Evolutionary conservation across 2,329 filamentous ascomycete species (phyloP), one percentile per base, ranked within the genome.

Genomic region (Colletotrichum godetiae): DNA sequence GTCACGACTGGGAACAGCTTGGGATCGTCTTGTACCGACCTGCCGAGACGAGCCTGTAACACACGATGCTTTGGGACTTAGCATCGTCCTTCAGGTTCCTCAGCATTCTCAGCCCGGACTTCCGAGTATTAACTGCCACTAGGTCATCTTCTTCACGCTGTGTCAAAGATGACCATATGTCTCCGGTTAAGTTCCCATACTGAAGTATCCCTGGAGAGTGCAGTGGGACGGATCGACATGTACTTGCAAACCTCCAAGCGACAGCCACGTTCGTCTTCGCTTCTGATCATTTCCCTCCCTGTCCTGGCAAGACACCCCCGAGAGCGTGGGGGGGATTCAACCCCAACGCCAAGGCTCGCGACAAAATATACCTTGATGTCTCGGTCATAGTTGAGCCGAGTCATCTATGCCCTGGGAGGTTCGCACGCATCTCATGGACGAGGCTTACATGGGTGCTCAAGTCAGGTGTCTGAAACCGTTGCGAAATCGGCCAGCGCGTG

Each of bases 371-470:
- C 42, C 29, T 55, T 29, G 33, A 37, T 42, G 27, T 46, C 55
- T 68, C 65, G 69, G 69, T 64, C 31, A 7, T 64, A n/a, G 24
- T 42, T 55, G 24, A 27, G 24, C 69, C 58, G 65, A 68, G 13
- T 11, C 5, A 10, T 5, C 12, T 15, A 13, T 24, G 22, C 31
- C 15, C 42, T 42, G 42, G 15, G 11, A 49, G 27, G 24, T 8
- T 11, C n/a, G 24, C 42, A 42, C 57, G 22, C 65, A 31, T 33
- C 57, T 42, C 46, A 15, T 13, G 8, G 42, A 15, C n/a, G 53
- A 46, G 29, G 53, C 35, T 31, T 13, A 57, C 61, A 42, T 27
- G 15, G 29, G 12, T 10, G 3, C 37, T 35, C 13, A 29, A 35
- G 35, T 5, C n/a, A 31, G 35, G 37, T 37, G 37, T 35, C 19